A percentile compares a stretch with the other conserved stretches of the same genome.
phyloP scores from a whole-genome alignment of 352 stramenopile genomes.

The Globisporangium rhizosaccharum region DNA sequence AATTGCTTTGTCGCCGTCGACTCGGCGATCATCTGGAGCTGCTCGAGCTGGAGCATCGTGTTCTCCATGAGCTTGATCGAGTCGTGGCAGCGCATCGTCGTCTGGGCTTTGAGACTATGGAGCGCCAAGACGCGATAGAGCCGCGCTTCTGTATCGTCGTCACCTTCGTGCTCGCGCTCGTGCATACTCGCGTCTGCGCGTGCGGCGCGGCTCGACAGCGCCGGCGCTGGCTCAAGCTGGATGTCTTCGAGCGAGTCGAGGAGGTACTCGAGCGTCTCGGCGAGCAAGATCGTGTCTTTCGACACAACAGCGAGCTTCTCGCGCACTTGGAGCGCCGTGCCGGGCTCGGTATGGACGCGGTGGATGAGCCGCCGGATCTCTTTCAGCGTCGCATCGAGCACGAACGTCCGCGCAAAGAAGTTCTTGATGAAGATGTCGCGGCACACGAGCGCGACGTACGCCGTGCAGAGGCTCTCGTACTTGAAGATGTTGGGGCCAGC shows the following conservation, averaged over 20 bases:
- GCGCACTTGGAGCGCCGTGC: slow-evolving; percentile 77
- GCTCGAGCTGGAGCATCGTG: slow-evolving; percentile 90
- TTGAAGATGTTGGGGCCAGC: slow-evolving; percentile 94
- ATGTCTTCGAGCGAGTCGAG: slow-evolving; percentile 93
- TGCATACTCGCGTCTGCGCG: neutral
- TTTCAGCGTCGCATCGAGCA: slow-evolving; percentile 94
- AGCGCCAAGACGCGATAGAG: slow-evolving; percentile 93
- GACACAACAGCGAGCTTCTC: slow-evolving; percentile 89
- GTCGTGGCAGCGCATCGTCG: slow-evolving; percentile 91
- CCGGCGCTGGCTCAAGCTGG: slow-evolving; percentile 5
- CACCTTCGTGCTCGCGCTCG: slow-evolving; percentile 20
- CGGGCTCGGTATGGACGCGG: slow-evolving; percentile 80
- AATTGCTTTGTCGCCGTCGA: slow-evolving; percentile 89
- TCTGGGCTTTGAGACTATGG: slow-evolving; percentile 80
- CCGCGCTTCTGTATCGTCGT: slow-evolving; percentile 41
- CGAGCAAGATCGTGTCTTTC: slow-evolving; percentile 94
- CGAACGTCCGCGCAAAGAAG: slow-evolving; percentile 95
- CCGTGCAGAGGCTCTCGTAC: slow-evolving; percentile 93
- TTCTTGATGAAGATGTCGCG: slow-evolving; percentile 98
- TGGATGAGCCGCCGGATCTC: slow-evolving; percentile 91
- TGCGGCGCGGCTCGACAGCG: neutral
- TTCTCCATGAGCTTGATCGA: slow-evolving; percentile 95
- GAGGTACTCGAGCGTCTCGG: slow-evolving; percentile 96
- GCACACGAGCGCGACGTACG: slow-evolving; percentile 94
- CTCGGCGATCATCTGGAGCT: slow-evolving; percentile 91